Base-by-base conservation (phyloP, 495 filamentous ascomycete genomes). In the Xanthoparmelia taractica region DNA sequence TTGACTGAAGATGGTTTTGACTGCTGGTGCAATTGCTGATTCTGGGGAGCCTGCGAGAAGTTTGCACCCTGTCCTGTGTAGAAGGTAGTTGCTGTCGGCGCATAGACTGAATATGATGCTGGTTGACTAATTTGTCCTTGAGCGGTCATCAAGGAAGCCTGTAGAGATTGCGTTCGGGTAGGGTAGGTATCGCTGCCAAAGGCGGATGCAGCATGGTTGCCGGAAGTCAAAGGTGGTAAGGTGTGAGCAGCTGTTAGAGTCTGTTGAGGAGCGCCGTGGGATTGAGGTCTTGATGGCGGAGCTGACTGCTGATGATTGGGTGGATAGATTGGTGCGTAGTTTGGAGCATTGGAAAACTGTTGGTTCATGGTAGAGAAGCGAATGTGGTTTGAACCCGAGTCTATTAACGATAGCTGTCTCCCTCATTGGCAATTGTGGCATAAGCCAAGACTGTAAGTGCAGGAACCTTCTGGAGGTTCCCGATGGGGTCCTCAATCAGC, bases 351-450 rank as follows among this genome's bases (percentile, higher is more conserved):
- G 57, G 60, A 36, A 27, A 52, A 57, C 37, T 63, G 65, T 60
- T 64, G 60, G 65, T 59, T 67, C 65, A 67, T 67, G 55, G 52
- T 67, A 57, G 27, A 20, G 36, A 36, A 63, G 48, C 50, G 60
- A 57, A 25, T 47, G 60, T 57, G 60, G 50, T 27, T 34, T 43
- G 37, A 23, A 57, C 37, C 60, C 17, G 37, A 20, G n/a, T 63
- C 29, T 57, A 43, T 43, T 0, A 33, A 27, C 23, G 34, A 33
- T 23, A 34, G 25, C 38, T 25, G 50, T 45, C 50, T 57, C 37
- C 60, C 43, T 55, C 60, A 63, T 63, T 57, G 60, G 60, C 20
- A 40, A 41, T 27, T 52, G 33, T 23, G 38, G 38, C 15, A 10
- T 17, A 23, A 33, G 40, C 12, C 27, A 18, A 11, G 60, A 23